Evolutionary conservation across 164 flowering plant genomes (phyloP).

Genomic region (Saururus chinensis): DNA sequence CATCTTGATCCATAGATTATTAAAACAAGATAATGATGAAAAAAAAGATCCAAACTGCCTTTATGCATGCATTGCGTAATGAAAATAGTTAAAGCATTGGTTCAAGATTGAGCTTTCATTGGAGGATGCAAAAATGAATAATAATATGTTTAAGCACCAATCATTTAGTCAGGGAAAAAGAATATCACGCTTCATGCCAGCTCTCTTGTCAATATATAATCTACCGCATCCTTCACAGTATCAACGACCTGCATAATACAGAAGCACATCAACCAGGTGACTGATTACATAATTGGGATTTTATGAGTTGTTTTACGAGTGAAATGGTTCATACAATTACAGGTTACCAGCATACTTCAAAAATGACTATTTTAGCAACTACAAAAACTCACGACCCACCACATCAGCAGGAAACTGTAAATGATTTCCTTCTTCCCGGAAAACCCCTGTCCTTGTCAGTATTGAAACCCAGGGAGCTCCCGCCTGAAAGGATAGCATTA

Average conservation of each 20-base stretch:
- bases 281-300: no score
- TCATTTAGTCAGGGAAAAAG: no score
- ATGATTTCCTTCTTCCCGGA: conserved; percentile 57
- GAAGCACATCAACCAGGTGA: no score
- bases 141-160: no score
- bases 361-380: neutral
- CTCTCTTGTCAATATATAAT: conserved; percentile 55
- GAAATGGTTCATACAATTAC: neutral
- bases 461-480: conserved; percentile 93
- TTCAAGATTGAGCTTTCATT: no score
- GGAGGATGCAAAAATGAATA: no score
- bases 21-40: no score
- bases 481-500: conserved; percentile 35
- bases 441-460: conserved; percentile 85
- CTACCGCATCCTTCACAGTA: conserved; percentile 82
- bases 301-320: no score
- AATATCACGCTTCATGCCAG: neutral
- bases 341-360: neutral
- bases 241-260: conserved; percentile 69
- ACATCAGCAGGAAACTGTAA: conserved; percentile 57
- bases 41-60: no score
- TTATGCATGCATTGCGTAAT: no score
- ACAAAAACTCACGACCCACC: conserved; percentile 20
- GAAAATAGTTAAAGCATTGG: no score
- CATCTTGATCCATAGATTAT: no score